Conservation (phyloP, 345 rosid genomes). For the Eucalyptus pumila region DNA sequence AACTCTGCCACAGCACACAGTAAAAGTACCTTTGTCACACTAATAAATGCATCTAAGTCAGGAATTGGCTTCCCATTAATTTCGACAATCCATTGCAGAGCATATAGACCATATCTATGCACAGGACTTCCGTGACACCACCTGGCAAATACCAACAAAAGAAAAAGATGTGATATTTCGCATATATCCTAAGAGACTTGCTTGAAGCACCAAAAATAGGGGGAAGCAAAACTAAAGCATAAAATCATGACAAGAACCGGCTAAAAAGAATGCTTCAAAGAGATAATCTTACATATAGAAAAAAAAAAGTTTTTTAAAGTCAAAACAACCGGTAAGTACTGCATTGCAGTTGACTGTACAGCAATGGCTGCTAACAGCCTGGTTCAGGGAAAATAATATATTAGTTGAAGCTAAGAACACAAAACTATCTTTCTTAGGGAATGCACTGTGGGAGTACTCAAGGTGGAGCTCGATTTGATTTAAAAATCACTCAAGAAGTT, state of each 20-base stretch:
- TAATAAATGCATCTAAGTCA: constrained; percentile 62
- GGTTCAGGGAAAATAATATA: background rate
- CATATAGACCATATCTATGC: constrained; percentile 71
- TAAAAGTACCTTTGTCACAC: constrained; percentile 54
- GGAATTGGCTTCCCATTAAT: constrained; percentile 82
- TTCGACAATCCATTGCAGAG: constrained; percentile 94
- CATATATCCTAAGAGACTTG: background rate
- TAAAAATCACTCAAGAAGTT: background rate
- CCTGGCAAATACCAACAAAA: constrained; percentile 20
- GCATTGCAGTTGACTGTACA: background rate
- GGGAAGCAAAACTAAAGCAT: background rate
- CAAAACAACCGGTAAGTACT: background rate
- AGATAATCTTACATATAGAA: background rate
- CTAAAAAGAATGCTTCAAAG: background rate
- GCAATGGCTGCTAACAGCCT: background rate
- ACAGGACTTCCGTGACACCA: constrained; percentile 95
- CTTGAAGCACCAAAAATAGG: background rate
- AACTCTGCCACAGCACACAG: background rate
- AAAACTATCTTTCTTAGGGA: background rate
- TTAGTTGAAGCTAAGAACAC: background rate
- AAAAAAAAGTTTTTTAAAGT: background rate
- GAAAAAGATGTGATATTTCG: background rate
- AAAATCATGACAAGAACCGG: background rate
- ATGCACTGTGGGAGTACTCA: background rate
- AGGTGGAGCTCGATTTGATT: background rate